phyloP scores from a whole-genome alignment of 306 rosid genomes.

The Lotus japonicus region DNA sequence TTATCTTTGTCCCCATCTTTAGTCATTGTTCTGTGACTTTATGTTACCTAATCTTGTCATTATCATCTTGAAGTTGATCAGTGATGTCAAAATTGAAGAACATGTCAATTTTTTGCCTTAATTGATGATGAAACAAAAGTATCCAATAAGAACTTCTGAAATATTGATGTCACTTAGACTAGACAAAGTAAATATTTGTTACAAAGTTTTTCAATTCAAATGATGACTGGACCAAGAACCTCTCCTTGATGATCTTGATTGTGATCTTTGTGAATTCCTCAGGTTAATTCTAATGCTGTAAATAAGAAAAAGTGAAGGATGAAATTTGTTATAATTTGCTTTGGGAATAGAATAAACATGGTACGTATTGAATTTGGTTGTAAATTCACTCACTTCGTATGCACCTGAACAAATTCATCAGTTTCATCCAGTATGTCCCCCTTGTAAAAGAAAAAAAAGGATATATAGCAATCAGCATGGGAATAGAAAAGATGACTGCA shows the following conservation, averaged over 20 bases:
- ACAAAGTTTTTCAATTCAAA: conserved; percentile 14
- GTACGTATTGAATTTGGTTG: not conserved
- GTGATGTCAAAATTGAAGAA: not conserved
- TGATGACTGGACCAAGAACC: conserved; percentile 21
- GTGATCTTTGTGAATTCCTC: conserved; percentile 31
- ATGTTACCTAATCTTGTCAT: not conserved
- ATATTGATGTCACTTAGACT: not conserved
- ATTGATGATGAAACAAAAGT: not conserved
- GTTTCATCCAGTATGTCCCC: conserved; percentile 82
- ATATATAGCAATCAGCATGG: conserved; percentile 10
- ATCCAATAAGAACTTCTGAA: not conserved
- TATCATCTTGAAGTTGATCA: not conserved
- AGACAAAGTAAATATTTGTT: conserved; percentile 1
- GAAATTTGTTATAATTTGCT: not conserved
- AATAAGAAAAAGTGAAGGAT: not conserved
- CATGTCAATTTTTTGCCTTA: not conserved
- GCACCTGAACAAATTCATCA: conserved; percentile 55
- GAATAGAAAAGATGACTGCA: not conserved
- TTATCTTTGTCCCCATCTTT: not conserved
- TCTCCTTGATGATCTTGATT: conserved; percentile 45
- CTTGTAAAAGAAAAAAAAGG: conserved; percentile 22
- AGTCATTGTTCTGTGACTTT: not conserved
- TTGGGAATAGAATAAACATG: not conserved
- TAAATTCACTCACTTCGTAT: conserved; percentile 44
- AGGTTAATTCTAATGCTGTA: conserved; percentile 60